Evolutionary conservation across 108 stramenopile genomes (phyloP).

Genomic region (Asterionellopsis glacialis): DNA sequence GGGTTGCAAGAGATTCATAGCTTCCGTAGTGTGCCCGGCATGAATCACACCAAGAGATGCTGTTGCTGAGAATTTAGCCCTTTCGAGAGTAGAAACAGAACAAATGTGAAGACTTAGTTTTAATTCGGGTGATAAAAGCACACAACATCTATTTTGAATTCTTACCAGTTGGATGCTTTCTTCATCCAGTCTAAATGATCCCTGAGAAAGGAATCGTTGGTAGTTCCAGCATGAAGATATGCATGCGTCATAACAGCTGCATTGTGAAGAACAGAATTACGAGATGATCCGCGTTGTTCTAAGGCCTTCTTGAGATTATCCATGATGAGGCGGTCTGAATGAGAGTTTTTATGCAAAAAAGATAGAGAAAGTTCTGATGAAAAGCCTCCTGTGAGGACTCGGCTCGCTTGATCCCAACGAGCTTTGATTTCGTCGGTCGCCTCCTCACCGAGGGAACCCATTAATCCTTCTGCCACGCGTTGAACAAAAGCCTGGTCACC

Average conservation of each 20-base stretch:
- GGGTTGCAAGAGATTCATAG: conserved; percentile 94
- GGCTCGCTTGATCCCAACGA: conserved; percentile 27
- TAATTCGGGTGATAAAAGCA: not conserved
- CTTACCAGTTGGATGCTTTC: conserved; percentile 97
- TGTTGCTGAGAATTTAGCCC: conserved; percentile 98
- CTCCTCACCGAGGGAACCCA: conserved; percentile 6
- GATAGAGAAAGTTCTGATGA: conserved; percentile 79
- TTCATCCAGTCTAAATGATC: conserved; percentile 99
- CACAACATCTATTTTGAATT: conserved; percentile 1
- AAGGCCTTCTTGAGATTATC: conserved; percentile 85
- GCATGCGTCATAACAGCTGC: conserved; percentile 90
- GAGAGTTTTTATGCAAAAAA: conserved; percentile 85
- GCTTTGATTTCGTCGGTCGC: conserved; percentile 15
- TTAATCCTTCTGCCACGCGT: conserved; percentile 39
- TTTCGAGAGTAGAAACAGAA: conserved; percentile 16
- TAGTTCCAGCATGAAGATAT: conserved; percentile 94
- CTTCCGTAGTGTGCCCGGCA: conserved; percentile 93
- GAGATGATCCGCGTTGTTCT: conserved; percentile 64
- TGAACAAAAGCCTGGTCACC: conserved; percentile 93
- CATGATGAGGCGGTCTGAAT: conserved; percentile 82
- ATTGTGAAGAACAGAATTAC: conserved; percentile 93
- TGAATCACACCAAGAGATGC: conserved; percentile 97
- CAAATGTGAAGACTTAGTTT: conserved; percentile 2
- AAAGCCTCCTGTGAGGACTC: conserved; percentile 78
- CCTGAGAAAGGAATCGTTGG: conserved; percentile 93